These are phyloP conservation scores for Trifolium fragiferum DNA, from an alignment of 306 rosid species.

Conservation along the genomic window DNA sequence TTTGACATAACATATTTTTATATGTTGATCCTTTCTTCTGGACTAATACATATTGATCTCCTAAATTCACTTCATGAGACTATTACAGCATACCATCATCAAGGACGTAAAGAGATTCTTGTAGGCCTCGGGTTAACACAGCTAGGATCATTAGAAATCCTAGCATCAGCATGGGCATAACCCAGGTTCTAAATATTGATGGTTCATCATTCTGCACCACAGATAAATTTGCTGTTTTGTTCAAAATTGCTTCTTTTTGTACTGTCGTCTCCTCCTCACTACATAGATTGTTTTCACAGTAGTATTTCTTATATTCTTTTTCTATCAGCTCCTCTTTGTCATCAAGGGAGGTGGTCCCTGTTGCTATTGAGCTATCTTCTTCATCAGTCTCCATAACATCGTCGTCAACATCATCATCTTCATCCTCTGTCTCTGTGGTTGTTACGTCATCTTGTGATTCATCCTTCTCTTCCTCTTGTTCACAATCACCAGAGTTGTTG, in stretches of 20 bases:
- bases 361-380: constrained; percentile 41
- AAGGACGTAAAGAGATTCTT: constrained; percentile 21
- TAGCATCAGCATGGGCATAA: constrained; percentile 39
- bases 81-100: constrained; percentile 32
- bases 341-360: constrained; percentile 41
- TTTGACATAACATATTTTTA: background rate
- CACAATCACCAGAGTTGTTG: background rate
- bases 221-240: constrained; percentile 7
- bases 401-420: constrained; percentile 4
- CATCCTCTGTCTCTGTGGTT: constrained; percentile 39
- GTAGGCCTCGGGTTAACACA: constrained; percentile 34
- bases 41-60: constrained; percentile 22
- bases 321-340: constrained; percentile 39
- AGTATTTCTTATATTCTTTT: constrained; percentile 28
- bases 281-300: constrained; percentile 3
- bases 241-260: background rate
- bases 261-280: background rate
- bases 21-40: constrained; percentile 3
- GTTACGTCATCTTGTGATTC: constrained; percentile 33
- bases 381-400: constrained; percentile 24
- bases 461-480: constrained; percentile 35
- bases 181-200: constrained; percentile 33
- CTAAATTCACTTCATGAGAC: constrained; percentile 24
- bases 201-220: constrained; percentile 22
- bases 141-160: constrained; percentile 40